These are phyloP conservation scores for Penicillium concentricum DNA, from an alignment of 2,329 filamentous ascomycete species.

Conservation along the genomic window DNA sequence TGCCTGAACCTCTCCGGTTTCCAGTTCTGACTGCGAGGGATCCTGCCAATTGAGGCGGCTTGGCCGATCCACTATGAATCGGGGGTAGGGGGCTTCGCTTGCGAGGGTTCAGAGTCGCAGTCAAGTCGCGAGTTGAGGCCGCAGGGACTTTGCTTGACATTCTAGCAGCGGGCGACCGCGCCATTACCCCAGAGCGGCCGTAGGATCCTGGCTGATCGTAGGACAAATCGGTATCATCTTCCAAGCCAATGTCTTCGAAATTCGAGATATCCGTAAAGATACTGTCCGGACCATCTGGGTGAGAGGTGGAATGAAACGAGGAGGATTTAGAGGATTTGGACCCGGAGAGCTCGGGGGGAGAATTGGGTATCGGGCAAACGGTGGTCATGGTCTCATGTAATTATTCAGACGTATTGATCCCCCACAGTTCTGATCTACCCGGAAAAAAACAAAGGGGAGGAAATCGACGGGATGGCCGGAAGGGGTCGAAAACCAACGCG, in stretches of 20 bases:
- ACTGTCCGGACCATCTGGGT: slow-evolving; percentile 66
- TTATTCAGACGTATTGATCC: slow-evolving; percentile 12
- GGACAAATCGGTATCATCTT: slow-evolving; percentile 59
- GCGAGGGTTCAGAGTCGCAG: slow-evolving; percentile 26
- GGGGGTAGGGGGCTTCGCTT: slow-evolving; percentile 25
- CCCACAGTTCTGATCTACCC: slow-evolving; percentile 10
- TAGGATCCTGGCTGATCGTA: slow-evolving; percentile 32
- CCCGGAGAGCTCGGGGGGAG: slow-evolving; percentile 73
- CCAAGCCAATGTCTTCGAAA: slow-evolving; percentile 91
- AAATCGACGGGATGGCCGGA: slow-evolving; percentile 13
- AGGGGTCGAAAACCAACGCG: slow-evolving; percentile 20
- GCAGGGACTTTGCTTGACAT: slow-evolving; percentile 28
- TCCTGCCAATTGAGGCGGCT: slow-evolving; percentile 25
- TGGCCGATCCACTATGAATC: slow-evolving; percentile 29
- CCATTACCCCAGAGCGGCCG: slow-evolving; percentile 24
- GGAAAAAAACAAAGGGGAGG: slow-evolving; percentile 2
- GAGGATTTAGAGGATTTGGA: slow-evolving; percentile 92
- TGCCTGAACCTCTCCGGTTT: slow-evolving; percentile 24
- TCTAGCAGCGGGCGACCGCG: slow-evolving; percentile 28
- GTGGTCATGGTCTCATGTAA: slow-evolving; percentile 44
- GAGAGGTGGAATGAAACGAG: slow-evolving; percentile 76
- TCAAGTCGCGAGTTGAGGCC: slow-evolving; percentile 36
- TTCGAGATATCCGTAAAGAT: slow-evolving; percentile 72
- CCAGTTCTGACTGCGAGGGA: slow-evolving; percentile 25
- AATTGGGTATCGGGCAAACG: slow-evolving; percentile 57